A percentile compares a stretch with the other conserved stretches of the same genome.
Evolutionary conservation across 805 yeast genomes (phyloP).

Genomic region (Myxozyma sirexii): DNA sequence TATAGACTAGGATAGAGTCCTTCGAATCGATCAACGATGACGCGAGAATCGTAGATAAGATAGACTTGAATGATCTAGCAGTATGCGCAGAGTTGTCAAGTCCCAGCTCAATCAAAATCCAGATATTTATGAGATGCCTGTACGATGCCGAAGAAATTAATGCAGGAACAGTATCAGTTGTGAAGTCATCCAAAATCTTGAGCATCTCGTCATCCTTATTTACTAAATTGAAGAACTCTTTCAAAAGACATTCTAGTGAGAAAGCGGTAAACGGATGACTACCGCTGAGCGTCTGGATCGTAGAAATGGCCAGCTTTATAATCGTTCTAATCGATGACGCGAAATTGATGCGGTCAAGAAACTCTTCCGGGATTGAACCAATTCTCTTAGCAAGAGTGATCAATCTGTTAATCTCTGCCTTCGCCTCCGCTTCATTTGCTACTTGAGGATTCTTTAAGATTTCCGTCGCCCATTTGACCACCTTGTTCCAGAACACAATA

Average conservation of each 20-base stretch:
- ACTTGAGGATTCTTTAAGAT: neutral
- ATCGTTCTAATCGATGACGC: constrained; percentile 2
- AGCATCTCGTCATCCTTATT: neutral
- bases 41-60: constrained; percentile 2
- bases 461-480: neutral
- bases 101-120: constrained; percentile 12
- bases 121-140: constrained; percentile 12
- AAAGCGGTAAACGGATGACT: constrained; percentile 1
- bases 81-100: neutral
- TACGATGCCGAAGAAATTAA: constrained; percentile 15
- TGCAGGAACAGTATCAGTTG: constrained; percentile 4
- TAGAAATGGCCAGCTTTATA: neutral
- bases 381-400: constrained; percentile 9
- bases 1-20: constrained; percentile 6
- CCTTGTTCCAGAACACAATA: constrained; percentile 9
- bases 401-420: constrained; percentile 7
- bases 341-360: constrained; percentile 4
- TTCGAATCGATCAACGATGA: constrained; percentile 12
- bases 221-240: constrained; percentile 8
- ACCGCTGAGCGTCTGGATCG: constrained; percentile 4
- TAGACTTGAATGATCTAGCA: neutral
- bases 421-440: neutral
- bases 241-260: constrained; percentile 5
- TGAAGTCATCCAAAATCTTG: constrained; percentile 14
- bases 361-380: constrained; percentile 12